A percentile compares a stretch with the other conserved stretches of the same genome.
These are phyloP conservation scores for Sophora flavescens DNA, from an alignment of 306 rosid species.

Conservation along the genomic window DNA sequence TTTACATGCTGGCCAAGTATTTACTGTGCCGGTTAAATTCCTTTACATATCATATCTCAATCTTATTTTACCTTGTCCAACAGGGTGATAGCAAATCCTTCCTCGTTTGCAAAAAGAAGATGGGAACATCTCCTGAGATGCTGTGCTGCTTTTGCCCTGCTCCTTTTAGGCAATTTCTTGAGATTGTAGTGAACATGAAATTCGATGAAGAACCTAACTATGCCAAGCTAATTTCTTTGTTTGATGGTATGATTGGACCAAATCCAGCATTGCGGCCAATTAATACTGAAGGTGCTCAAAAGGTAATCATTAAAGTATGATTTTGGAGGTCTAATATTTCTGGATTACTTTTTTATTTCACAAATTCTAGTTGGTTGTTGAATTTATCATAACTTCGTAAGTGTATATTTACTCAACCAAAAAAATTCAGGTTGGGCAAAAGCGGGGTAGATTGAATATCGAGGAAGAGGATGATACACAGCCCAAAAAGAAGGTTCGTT, in stretches of 20 bases:
- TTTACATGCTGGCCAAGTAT: constrained; percentile 32
- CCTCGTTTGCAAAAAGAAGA: constrained; percentile 95
- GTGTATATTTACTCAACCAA: neutral
- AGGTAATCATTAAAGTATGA: constrained; percentile 55
- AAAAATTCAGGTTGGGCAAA: constrained; percentile 90
- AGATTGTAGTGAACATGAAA: constrained; percentile 91
- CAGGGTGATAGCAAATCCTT: constrained; percentile 92
- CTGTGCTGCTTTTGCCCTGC: constrained; percentile 92
- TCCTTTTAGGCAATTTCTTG: constrained; percentile 87
- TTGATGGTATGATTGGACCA: constrained; percentile 84
- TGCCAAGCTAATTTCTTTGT: constrained; percentile 78
- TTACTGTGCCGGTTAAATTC: constrained; percentile 19
- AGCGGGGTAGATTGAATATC: constrained; percentile 80
- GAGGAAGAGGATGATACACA: constrained; percentile 91
- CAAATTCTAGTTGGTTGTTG: neutral
- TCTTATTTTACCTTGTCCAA: constrained; percentile 38
- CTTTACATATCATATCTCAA: neutral
- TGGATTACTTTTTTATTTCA: neutral
- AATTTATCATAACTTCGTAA: constrained; percentile 13
- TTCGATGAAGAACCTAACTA: constrained; percentile 98
- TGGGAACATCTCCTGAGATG: constrained; percentile 96
- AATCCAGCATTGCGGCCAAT: constrained; percentile 90
- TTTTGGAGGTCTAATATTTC: constrained; percentile 4
- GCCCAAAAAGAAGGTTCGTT: constrained; percentile 89
- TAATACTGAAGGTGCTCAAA: constrained; percentile 91